These are phyloP conservation scores for Podospora fimiseda DNA, from an alignment of 495 filamentous ascomycete species.

Conservation along the genomic window DNA sequence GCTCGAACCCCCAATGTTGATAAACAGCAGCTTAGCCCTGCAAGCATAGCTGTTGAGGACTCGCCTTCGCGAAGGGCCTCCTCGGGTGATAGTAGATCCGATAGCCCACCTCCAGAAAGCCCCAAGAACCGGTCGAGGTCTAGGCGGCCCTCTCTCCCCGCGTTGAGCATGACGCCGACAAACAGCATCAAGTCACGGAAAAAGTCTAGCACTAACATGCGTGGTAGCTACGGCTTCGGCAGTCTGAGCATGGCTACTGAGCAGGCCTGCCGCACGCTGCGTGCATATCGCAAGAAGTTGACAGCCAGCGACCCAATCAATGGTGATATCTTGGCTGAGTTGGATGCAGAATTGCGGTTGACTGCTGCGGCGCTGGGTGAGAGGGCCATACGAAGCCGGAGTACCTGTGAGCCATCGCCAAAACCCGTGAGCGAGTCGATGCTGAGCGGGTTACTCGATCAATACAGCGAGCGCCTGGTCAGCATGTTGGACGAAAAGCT, in stretches of 20 bases:
- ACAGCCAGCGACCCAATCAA: constrained; percentile 56
- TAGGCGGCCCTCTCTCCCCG: constrained; percentile 51
- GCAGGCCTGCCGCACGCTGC: constrained; percentile 69
- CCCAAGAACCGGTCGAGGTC: constrained; percentile 35
- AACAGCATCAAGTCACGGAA: constrained; percentile 45
- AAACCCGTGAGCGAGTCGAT: constrained; percentile 51
- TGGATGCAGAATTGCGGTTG: constrained; percentile 72
- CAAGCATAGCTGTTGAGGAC: constrained; percentile 25
- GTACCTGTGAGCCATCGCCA: constrained; percentile 2
- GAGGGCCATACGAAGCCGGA: constrained; percentile 41
- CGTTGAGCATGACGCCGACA: constrained; percentile 45
- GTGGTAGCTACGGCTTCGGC: constrained; percentile 46
- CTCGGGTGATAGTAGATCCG: constrained; percentile 29
- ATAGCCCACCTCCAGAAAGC: constrained; percentile 42
- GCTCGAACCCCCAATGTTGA: constrained; percentile 30
- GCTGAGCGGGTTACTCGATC: constrained; percentile 59
- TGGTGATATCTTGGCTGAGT: constrained; percentile 59
- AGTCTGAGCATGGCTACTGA: constrained; percentile 70
- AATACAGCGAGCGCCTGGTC: constrained; percentile 64
- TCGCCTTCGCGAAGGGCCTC: constrained; percentile 37
- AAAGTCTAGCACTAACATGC: constrained; percentile 23
- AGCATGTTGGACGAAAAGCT: constrained; percentile 67
- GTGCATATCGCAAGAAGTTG: constrained; percentile 78
- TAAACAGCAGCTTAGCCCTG: constrained; percentile 22
- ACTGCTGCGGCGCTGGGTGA: constrained; percentile 66